Evolutionary conservation across 2,329 filamentous ascomycete genomes (phyloP).

Genomic region (Sporothrix inflata): DNA sequence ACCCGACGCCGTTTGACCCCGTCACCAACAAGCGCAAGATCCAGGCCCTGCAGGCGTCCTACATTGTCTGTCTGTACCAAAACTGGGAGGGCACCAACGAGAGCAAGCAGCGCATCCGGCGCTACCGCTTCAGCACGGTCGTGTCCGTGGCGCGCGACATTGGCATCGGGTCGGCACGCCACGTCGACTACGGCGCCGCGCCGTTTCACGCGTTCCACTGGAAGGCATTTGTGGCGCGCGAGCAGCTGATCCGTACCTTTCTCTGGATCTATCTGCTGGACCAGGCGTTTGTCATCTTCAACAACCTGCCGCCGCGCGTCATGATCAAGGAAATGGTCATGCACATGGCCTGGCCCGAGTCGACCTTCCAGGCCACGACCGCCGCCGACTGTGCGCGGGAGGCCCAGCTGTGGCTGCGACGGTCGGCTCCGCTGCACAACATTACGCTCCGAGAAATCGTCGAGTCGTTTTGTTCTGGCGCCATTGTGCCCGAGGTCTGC

Average conservation of each 20-base stretch:
- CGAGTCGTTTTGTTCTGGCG: slow-evolving; percentile 11
- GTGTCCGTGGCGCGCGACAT: slow-evolving; percentile 26
- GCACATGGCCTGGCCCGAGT: slow-evolving; percentile 26
- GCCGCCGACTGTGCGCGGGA: slow-evolving; percentile 12
- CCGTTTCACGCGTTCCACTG: slow-evolving; percentile 14
- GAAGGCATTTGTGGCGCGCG: slow-evolving; percentile 19
- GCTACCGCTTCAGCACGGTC: slow-evolving; percentile 26
- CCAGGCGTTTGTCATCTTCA: slow-evolving; percentile 29
- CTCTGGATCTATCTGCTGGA: slow-evolving; percentile 25
- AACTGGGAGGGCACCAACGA: slow-evolving; percentile 28
- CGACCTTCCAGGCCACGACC: slow-evolving; percentile 23
- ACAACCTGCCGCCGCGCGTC: slow-evolving; percentile 28
- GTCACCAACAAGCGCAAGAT: slow-evolving; percentile 15
- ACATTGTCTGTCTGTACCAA: slow-evolving; percentile 26
- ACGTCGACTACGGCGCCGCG: slow-evolving; percentile 17
- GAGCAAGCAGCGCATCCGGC: slow-evolving; percentile 26
- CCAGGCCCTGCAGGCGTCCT: slow-evolving; percentile 25
- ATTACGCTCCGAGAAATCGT: not conserved
- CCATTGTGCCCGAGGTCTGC: not conserved
- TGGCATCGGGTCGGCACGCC: slow-evolving; percentile 19
- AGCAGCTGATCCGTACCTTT: slow-evolving; percentile 23
- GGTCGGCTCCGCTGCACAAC: not conserved
- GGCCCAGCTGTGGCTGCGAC: not conserved
- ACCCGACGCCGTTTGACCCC: not conserved
- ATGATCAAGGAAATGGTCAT: slow-evolving; percentile 29